Evolutionary conservation across 2,329 filamentous ascomycete species (phyloP).

Genomic region (Fusarium sp.): DNA sequence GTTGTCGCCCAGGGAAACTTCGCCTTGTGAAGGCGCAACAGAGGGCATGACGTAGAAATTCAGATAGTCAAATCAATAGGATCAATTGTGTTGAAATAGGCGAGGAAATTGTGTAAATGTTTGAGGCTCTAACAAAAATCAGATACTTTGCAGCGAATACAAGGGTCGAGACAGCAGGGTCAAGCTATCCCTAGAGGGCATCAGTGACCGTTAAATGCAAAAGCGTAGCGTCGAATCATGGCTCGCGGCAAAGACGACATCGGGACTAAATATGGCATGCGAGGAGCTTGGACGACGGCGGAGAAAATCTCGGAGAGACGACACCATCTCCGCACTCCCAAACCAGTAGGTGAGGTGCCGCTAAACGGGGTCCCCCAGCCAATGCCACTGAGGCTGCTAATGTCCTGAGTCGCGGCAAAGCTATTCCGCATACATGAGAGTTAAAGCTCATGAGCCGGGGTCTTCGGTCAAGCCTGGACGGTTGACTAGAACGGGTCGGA

Average conservation of each 20-base stretch:
- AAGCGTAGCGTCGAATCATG: conserved; percentile 43
- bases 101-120: conserved; percentile 3
- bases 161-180: conserved; percentile 3
- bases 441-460: conserved; percentile 9
- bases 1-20: conserved; percentile 48
- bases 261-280: conserved; percentile 46
- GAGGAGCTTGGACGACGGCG: conserved; percentile 5
- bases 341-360: conserved; percentile 17
- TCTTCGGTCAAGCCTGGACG: conserved; percentile 15
- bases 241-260: conserved; percentile 51
- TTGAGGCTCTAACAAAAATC: conserved; percentile 35
- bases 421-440: conserved; percentile 6
- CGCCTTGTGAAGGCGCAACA: conserved; percentile 33
- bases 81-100: conserved; percentile 8
- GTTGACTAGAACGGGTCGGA: conserved; percentile 39
- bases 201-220: conserved; percentile 35
- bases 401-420: conserved; percentile 2
- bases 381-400: conserved; percentile 16
- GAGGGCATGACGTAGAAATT: conserved; percentile 55
- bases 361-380: conserved; percentile 14
- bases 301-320: conserved; percentile 52
- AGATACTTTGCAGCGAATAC: conserved; percentile 25
- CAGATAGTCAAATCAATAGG: conserved; percentile 18
- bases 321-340: conserved; percentile 33
- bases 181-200: conserved; percentile 38